Conservation (phyloP, 306 rosid genomes). For the Astragalus membranaceus region DNA sequence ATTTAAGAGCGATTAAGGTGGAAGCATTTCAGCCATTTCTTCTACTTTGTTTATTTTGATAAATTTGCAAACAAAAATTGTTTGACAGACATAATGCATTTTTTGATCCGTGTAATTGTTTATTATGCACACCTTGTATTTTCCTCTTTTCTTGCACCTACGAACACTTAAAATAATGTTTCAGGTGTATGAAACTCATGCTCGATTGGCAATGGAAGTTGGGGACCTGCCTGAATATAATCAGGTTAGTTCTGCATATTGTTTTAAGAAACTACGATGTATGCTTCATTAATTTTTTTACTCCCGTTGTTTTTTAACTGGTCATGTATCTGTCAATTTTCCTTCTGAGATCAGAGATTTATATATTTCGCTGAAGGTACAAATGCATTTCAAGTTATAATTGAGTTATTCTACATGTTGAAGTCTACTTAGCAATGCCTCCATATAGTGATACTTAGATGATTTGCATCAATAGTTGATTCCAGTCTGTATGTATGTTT, state of each 20-base stretch:
- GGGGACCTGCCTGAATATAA: conserved; percentile 95
- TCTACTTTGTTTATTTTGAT: background rate
- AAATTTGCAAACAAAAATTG: background rate
- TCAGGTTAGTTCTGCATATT: conserved; percentile 53
- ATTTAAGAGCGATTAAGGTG: background rate
- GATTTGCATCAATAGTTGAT: background rate
- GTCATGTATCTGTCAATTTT: no score
- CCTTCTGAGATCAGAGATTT: no score
- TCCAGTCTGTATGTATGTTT: background rate
- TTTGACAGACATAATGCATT: background rate
- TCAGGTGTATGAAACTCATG: conserved; percentile 97
- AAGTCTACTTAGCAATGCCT: no score
- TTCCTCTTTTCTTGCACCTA: background rate
- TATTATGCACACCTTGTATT: background rate
- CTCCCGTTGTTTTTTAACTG: no score
- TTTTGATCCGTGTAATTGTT: background rate
- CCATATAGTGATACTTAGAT: background rate
- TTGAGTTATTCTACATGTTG: no score
- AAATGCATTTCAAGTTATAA: no score
- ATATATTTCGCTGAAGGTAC: no score
- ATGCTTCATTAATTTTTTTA: no score
- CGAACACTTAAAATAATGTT: conserved; percentile 14
- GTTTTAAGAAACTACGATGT: background rate
- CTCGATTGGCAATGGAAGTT: conserved; percentile 77
- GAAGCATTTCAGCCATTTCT: background rate